Evolutionary conservation across 2,329 filamentous ascomycete species (phyloP).

Genomic region (Lasiodiplodia sp.): DNA sequence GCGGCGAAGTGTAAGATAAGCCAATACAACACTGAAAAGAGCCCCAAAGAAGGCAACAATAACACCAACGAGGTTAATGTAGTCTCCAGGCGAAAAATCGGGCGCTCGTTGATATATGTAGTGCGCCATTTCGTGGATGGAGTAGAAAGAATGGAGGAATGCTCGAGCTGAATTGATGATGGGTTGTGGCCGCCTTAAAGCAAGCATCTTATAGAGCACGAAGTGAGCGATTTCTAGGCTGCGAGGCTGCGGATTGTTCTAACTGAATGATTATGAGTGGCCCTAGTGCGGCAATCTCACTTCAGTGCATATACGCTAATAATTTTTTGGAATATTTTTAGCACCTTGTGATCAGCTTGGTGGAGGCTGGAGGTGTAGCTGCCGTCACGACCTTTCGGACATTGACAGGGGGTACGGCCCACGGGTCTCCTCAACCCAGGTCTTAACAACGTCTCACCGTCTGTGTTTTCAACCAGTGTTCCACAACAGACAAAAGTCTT

Average conservation of each 20-base stretch:
- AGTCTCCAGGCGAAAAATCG: background rate
- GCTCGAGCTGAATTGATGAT: too few relatives aligned
- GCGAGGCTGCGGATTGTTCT: too few relatives aligned
- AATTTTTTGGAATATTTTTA: too few relatives aligned
- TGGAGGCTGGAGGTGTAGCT: conserved; percentile 30
- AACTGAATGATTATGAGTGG: too few relatives aligned
- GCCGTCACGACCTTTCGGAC: conserved; percentile 30
- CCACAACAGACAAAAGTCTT: conserved; percentile 29
- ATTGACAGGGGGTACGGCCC: conserved; percentile 32
- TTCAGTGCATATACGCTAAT: too few relatives aligned
- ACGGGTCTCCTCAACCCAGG: conserved; percentile 30
- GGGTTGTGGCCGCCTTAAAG: too few relatives aligned
- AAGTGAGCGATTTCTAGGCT: too few relatives aligned
- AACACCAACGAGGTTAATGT: background rate
- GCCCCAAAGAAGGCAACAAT: background rate
- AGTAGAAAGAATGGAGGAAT: too few relatives aligned
- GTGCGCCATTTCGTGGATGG: background rate
- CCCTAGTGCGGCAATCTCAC: too few relatives aligned
- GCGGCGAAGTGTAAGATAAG: background rate
- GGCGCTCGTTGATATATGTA: background rate
- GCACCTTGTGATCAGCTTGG: conserved; percentile 28
- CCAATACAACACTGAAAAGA: background rate
- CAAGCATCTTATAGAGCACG: too few relatives aligned
- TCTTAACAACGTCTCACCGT: conserved; percentile 29
- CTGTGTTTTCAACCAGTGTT: conserved; percentile 30